Percentiles rank a stretch among this genome's conserved stretches.
phyloP scores from a whole-genome alignment of 352 stramenopile species.

The Pythium chondricola region DNA sequence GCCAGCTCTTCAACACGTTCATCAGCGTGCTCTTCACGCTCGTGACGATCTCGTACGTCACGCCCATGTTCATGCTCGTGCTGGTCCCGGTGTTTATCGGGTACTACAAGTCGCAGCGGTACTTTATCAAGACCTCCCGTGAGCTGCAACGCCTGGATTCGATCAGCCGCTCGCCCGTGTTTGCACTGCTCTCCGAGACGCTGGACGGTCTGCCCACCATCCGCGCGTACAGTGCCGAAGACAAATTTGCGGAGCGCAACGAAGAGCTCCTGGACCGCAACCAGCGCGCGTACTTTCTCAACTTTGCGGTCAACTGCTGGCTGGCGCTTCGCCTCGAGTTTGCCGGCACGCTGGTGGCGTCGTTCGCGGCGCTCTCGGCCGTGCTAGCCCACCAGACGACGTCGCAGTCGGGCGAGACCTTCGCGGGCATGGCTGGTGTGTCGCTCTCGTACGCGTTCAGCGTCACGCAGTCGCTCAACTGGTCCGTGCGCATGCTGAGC shows the following conservation, averaged over 20 bases:
- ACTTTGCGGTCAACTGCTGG: constrained; percentile 64
- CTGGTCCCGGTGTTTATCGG: constrained; percentile 56
- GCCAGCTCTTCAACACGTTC: constrained; percentile 29
- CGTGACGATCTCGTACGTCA: constrained; percentile 62
- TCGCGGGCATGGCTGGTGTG: constrained; percentile 56
- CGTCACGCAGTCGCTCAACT: constrained; percentile 64
- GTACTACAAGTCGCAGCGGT: constrained; percentile 76
- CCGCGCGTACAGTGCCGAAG: constrained; percentile 58
- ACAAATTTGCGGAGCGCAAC: constrained; percentile 41
- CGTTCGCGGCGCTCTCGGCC: constrained; percentile 39
- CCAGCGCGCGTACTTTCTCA: constrained; percentile 66
- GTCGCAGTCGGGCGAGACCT: constrained; percentile 26
- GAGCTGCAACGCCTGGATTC: constrained; percentile 96
- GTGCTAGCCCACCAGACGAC: constrained; percentile 40
- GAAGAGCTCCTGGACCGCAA: constrained; percentile 54
- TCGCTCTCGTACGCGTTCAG: constrained; percentile 71
- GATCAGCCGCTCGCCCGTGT: constrained; percentile 92
- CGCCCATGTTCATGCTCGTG: constrained; percentile 64
- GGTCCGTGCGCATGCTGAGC: constrained; percentile 55
- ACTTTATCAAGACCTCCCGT: constrained; percentile 87
- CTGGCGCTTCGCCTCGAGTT: constrained; percentile 66
- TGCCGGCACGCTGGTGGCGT: constrained; percentile 47
- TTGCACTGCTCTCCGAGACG: constrained; percentile 92
- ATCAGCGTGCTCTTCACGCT: constrained; percentile 61
- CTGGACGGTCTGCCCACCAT: constrained; percentile 95